A percentile compares a stretch with the other conserved stretches of the same genome.
phyloP scores from a whole-genome alignment of 2,329 filamentous ascomycete genomes.

The Metarhizium sp. region DNA sequence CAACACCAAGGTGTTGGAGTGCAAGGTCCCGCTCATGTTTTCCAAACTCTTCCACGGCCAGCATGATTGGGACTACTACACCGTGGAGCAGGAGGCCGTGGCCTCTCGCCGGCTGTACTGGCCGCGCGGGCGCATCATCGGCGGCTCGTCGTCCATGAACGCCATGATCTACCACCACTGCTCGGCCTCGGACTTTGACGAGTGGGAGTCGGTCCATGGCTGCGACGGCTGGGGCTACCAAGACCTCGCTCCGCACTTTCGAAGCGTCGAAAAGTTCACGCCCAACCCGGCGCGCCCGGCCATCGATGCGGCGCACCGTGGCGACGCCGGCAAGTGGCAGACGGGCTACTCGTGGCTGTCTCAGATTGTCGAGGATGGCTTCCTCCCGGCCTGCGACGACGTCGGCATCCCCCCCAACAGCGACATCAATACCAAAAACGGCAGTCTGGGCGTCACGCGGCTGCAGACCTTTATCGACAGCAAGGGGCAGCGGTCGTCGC shows the following conservation, averaged over 20 bases:
- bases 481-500: slow-evolving; percentile 11
- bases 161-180: slow-evolving; percentile 16
- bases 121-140: slow-evolving; percentile 14
- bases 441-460: slow-evolving; percentile 9
- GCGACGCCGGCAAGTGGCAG: slow-evolving; percentile 8
- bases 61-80: slow-evolving; percentile 16
- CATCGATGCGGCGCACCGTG: slow-evolving; percentile 8
- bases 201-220: slow-evolving; percentile 9
- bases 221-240: slow-evolving; percentile 12
- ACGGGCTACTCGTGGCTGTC: slow-evolving; percentile 10
- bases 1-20: slow-evolving; percentile 9
- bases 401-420: slow-evolving; percentile 5
- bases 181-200: slow-evolving; percentile 12
- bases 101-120: slow-evolving; percentile 14
- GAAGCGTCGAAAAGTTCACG: slow-evolving; percentile 12
- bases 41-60: slow-evolving; percentile 11
- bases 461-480: slow-evolving; percentile 11
- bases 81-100: slow-evolving; percentile 11
- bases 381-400: slow-evolving; percentile 9
- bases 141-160: slow-evolving; percentile 14
- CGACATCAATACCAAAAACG: slow-evolving; percentile 10
- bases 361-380: slow-evolving; percentile 9
- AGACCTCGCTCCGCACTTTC: slow-evolving; percentile 12
- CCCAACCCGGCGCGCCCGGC: slow-evolving; percentile 9
- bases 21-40: slow-evolving; percentile 11